Base-by-base conservation (phyloP, 164 flowering plant genomes). In the Warburgia ugandensis region DNA sequence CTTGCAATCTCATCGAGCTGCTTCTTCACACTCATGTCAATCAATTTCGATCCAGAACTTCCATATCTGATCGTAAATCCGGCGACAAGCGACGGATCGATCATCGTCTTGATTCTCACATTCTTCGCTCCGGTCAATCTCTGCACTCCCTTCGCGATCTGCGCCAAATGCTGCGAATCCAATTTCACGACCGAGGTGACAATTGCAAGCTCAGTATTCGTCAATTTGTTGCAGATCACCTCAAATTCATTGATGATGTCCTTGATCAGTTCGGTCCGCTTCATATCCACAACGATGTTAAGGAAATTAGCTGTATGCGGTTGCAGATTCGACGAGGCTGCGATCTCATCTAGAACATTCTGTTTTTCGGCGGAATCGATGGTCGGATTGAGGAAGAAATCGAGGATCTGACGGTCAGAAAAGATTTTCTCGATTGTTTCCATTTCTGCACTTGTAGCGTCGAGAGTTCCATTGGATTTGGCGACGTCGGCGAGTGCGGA, bases 21-120 rank as follows among this genome's bases (percentile, higher is more conserved):
- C 54, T 78, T 91, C 86, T 79, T 91, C 42, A 87, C 96, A 60
- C 98, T 91, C 96, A 91, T 72, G 51, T 87, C 96, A 42, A 91
- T 78, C 66, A 91, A 42, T 56, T 81, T 91, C 11, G 98, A 91
- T 6, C 84, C 86, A 0, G 74, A 42, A 49, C 52, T 70, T 4
- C 97, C 97, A 57, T 79, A 91, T 75, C 86, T 64, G 26, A 91
- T 66, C 1, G 94, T 91, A 68, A 91, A 84, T 4, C 97, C 97
- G 2, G 97, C 97, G 9, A 91, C 80, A 38, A 91, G 59, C 8
- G 83, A 72, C 35, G 84, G 82, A 55, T 86, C 94, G 23, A 84
- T 77, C 57, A 47, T 72, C 17, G 87, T 91, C 72, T 83, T 84
- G 58, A 91, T 77, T 73, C 96, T 71, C 55, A 91, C 95, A 48